phyloP scores from a whole-genome alignment of 2,329 filamentous ascomycete species.

The Cyclaneusma minus region DNA sequence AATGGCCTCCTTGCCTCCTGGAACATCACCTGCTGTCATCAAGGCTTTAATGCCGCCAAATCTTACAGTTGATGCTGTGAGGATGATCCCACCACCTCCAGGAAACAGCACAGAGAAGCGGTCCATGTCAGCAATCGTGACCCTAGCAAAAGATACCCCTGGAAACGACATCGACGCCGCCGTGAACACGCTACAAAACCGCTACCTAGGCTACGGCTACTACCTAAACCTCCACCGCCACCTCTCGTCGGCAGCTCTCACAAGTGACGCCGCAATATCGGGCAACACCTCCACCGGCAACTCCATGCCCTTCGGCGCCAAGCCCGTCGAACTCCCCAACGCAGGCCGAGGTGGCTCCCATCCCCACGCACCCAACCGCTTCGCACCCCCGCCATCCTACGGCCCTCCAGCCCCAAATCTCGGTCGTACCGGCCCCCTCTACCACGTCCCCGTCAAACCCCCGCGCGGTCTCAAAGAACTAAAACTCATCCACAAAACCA shows the following conservation, averaged over 20 bases:
- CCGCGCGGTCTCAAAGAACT: slow-evolving; percentile 68
- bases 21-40: slow-evolving; percentile 41
- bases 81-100: slow-evolving; percentile 42
- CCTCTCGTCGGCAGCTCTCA: slow-evolving; percentile 61
- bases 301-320: slow-evolving; percentile 68
- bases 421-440: slow-evolving; percentile 28
- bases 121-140: slow-evolving; percentile 64
- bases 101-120: slow-evolving; percentile 44
- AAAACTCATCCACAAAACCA: slow-evolving; percentile 72
- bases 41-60: slow-evolving; percentile 42
- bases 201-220: slow-evolving; percentile 73
- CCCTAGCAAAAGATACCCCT: slow-evolving; percentile 63
- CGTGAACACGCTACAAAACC: slow-evolving; percentile 65
- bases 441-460: slow-evolving; percentile 57
- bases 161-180: slow-evolving; percentile 70
- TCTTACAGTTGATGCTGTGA: slow-evolving; percentile 56
- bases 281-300: slow-evolving; percentile 21
- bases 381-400: slow-evolving; percentile 66
- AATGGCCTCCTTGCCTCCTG: slow-evolving; percentile 43
- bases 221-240: slow-evolving; percentile 69
- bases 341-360: slow-evolving; percentile 27
- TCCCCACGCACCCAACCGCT: slow-evolving; percentile 40
- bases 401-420: slow-evolving; percentile 11
- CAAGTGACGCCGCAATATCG: slow-evolving; percentile 30
- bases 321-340: slow-evolving; percentile 31